Evolutionary conservation across 2,329 filamentous ascomycete species (phyloP), one percentile per base, ranked within the genome.

Genomic region (Lomentospora prolificans): DNA sequence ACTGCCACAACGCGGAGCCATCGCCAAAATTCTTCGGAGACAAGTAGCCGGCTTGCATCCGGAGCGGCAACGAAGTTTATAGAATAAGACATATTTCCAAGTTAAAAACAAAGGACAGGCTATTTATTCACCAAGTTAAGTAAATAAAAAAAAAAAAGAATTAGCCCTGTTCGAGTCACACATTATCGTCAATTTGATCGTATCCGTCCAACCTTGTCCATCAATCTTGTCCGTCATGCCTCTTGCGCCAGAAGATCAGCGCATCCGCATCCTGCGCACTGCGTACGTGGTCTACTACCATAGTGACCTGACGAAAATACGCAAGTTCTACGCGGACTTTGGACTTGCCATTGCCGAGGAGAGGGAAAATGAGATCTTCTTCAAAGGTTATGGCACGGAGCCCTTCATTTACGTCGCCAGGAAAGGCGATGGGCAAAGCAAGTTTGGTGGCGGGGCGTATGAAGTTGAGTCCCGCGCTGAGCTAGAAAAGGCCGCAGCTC

Each of bases 251-350:
- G n/a, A 48, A 22, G 44, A 48, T 48, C 44, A 57, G 17, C 56
- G 57, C 17, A 58, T 61, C 36, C 31, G 50, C 7, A 28, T 58
- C 1, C 53, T 54, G 24, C 57, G 55, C 46, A 53, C 59, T 4
- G 52, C 58, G 12, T 57, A 59, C 28, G 55, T 59, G 28, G 44
- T 58, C 12, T 60, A 60, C 51, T 58, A 59, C 24, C 59, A 60
- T 39, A 58, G 55, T 4, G 58, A 60, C 51, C 46, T 59, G n/a
- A 48, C 31, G 2, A 44, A 31, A 6, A 59, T 58, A 19, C 28
- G 27, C 28, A 33, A 31, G 17, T 59, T 59, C 24, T 30, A 59
- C 17, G 30, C 31, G 31, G 60, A 61, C 51, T 61, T 61, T 39
- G 60, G 60, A 17, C 57, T 61, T 51, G 8, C 39, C 12, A 31